Conservation (phyloP, 129 eudicot species). For the Artemisia tridentata region DNA sequence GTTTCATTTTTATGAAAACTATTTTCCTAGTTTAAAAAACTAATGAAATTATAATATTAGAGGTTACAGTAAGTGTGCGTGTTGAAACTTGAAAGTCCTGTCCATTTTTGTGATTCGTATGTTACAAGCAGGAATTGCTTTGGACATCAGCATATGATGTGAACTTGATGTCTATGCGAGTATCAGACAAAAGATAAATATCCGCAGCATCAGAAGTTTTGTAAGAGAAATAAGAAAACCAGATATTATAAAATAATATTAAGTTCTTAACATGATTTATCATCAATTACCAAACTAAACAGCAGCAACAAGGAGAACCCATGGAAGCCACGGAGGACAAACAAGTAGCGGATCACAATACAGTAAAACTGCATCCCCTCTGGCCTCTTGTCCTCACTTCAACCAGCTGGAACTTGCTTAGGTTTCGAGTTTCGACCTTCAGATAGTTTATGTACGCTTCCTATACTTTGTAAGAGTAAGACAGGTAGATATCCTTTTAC, state of each 20-base stretch:
- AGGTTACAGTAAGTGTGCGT: neutral
- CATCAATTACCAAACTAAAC: neutral
- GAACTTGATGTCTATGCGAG: slow-evolving; percentile 3
- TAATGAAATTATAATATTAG: neutral
- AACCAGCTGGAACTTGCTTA: neutral
- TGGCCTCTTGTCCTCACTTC: slow-evolving; percentile 1
- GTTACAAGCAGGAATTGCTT: neutral
- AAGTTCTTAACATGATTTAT: neutral
- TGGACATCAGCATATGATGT: neutral
- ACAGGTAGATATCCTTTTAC: neutral
- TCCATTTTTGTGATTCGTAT: slow-evolving; percentile 8
- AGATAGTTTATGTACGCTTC: slow-evolving; percentile 3
- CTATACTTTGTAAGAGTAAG: neutral
- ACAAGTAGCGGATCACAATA: neutral
- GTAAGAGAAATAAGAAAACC: neutral
- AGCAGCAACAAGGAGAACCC: neutral
- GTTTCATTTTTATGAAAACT: neutral
- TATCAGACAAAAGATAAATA: neutral
- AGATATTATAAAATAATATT: neutral
- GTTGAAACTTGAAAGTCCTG: neutral
- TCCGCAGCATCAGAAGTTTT: neutral
- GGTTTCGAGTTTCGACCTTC: neutral
- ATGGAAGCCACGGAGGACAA: neutral
- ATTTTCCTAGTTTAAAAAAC: neutral
- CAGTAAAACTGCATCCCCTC: slow-evolving; percentile 2